Base-by-base conservation (phyloP, 208 protist species). In the Crithidia acanthocephali region DNA sequence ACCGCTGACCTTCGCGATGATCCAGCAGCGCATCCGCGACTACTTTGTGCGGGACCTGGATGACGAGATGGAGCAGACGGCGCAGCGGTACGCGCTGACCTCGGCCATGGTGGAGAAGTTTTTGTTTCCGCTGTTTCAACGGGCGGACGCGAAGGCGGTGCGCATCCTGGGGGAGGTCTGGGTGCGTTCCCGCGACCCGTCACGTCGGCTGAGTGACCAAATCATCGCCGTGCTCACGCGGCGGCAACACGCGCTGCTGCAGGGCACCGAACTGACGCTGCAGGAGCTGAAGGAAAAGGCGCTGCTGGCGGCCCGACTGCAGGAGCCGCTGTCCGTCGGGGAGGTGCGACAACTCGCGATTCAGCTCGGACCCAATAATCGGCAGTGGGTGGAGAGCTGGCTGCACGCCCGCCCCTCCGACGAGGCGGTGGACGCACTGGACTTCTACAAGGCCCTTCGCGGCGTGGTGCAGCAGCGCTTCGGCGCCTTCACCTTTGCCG, bases 271-370 rank as follows among this genome's bases (percentile, higher is more conserved):
- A 59, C 58, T 58, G 27, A 65, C 65, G 2, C 55, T 88, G 50
- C 75, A 83, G 65, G 86, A 92, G 44, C 52, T 92, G 8, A 80
- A 84, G 52, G 86, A 91, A 53, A 86, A 79, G 81, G 70, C 89
- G 23, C 61, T 81, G 25, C 73, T 95, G 25, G 68, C 72, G 15
- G 63, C 73, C 4, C 68, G 79, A n/a, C 62, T 92, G 47, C 74
- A 72, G 9, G 90, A 95, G 65, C 25, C 57, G 9, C 59, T 85
- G 33, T 42, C 74, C 0, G 37, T 33, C 3, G 55, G 68, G 6
- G 75, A 76, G 30, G 56, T 89, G 23, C 42, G 33, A 28, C 68
- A 80, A 40, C 81, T 87, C 28, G 44, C 74, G 0, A 44, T 79
- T 25, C 58, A 80, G 42, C 68, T 90, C 30, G 81, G 79, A 8